These are phyloP conservation scores for Trametes villosa DNA, from an alignment of 768 basidiomycete genomes.

Conservation along the genomic window DNA sequence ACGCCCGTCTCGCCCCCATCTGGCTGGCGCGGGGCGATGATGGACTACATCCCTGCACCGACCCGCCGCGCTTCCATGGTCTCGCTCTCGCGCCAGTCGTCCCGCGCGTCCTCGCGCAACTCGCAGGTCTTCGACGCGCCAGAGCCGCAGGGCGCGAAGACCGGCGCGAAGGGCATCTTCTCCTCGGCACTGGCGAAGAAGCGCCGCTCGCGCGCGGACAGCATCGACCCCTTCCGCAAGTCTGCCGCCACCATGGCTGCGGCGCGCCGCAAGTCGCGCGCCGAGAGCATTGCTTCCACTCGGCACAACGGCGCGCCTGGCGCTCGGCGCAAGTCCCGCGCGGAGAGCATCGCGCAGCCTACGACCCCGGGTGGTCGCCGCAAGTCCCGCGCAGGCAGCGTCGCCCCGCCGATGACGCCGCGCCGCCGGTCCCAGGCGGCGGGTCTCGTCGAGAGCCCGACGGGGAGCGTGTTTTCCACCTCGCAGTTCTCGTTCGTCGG, in stretches of 20 bases:
- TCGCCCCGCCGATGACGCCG: conserved; percentile 9
- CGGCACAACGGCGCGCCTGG: neutral
- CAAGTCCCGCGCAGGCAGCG: conserved; percentile 4
- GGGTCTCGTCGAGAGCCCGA: neutral
- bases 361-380: conserved; percentile 10
- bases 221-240: conserved; percentile 24
- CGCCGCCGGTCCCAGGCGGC: conserved; percentile 6
- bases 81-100: conserved; percentile 22
- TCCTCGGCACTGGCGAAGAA: conserved; percentile 8
- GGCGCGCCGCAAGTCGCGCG: conserved; percentile 1
- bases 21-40: conserved; percentile 3
- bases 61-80: conserved; percentile 16
- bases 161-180: neutral
- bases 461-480: conserved; percentile 4
- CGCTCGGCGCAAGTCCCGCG: conserved; percentile 7
- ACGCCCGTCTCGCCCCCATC: conserved; percentile 14
- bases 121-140: conserved; percentile 4
- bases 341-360: conserved; percentile 6
- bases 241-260: neutral
- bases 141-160: neutral
- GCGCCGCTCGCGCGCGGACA: conserved; percentile 22
- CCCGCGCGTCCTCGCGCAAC: conserved; percentile 21
- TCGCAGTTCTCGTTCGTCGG: neutral
- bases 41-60: conserved; percentile 7
- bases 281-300: neutral